A percentile compares a stretch with the other conserved stretches of the same genome.
These are phyloP conservation scores for Ambrosia trifida DNA, from an alignment of 129 eudicot genomes.

Conservation along the genomic window DNA sequence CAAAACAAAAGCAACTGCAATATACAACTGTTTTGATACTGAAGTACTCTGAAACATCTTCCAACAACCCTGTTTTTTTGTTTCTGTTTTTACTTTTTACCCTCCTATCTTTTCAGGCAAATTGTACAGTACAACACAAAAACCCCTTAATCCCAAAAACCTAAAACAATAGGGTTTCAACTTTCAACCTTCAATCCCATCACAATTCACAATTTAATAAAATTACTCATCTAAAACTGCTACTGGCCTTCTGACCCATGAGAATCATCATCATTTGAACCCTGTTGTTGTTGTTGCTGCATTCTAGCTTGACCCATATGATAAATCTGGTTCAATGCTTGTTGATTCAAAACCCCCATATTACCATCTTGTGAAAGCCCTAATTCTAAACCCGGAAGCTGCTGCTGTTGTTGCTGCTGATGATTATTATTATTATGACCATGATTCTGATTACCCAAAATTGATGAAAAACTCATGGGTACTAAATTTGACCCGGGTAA, in stretches of 20 bases:
- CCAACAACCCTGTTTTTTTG: slow-evolving; percentile 5
- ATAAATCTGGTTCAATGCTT: slow-evolving; percentile 64
- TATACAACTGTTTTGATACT: slow-evolving; percentile 30
- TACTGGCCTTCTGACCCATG: slow-evolving; percentile 69
- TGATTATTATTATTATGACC: background rate
- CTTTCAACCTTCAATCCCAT: background rate
- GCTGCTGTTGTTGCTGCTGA: slow-evolving; percentile 32
- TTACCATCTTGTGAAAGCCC: slow-evolving; percentile 81
- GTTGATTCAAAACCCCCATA: slow-evolving; percentile 72
- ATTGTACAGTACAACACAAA: slow-evolving; percentile 31
- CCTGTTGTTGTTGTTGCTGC: slow-evolving; percentile 52
- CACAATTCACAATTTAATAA: background rate
- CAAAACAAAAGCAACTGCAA: slow-evolving; percentile 33
- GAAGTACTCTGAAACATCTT: slow-evolving; percentile 21
- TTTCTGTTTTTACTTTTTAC: background rate
- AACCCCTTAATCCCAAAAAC: slow-evolving; percentile 23
- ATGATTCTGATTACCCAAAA: slow-evolving; percentile 52
- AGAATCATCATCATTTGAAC: slow-evolving; percentile 80
- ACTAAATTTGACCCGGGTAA: slow-evolving; percentile 49
- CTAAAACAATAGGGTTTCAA: slow-evolving; percentile 26
- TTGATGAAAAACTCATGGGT: slow-evolving; percentile 73
- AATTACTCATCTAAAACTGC: slow-evolving; percentile 17
- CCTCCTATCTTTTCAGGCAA: slow-evolving; percentile 22
- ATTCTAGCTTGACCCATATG: slow-evolving; percentile 78
- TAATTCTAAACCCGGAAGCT: slow-evolving; percentile 75